Conservation (phyloP, 2,329 filamentous ascomycete species). For the Furcasterigmium furcatum region DNA sequence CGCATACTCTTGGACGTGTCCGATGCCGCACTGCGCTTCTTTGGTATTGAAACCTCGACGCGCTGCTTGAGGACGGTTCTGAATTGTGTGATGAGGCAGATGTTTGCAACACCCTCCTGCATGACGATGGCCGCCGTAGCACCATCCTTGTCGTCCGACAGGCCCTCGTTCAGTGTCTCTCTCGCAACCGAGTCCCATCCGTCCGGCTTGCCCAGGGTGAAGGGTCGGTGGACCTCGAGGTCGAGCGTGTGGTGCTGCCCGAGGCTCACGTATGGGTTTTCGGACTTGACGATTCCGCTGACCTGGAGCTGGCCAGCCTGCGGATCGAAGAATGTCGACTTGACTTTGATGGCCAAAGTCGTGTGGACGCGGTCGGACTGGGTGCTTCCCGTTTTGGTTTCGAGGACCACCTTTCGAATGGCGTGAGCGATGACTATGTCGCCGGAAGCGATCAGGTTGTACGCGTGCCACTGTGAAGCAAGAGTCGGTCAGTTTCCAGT, state of each 20-base stretch:
- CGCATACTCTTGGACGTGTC: slow-evolving; percentile 70
- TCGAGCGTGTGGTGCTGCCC: slow-evolving; percentile 65
- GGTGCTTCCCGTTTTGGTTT: slow-evolving; percentile 43
- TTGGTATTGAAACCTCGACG: slow-evolving; percentile 64
- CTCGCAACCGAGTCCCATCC: slow-evolving; percentile 85
- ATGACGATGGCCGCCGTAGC: slow-evolving; percentile 89
- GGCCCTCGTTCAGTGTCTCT: slow-evolving; percentile 73
- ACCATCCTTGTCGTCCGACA: slow-evolving; percentile 74
- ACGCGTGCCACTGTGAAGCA: slow-evolving; percentile 51
- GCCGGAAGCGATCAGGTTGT: slow-evolving; percentile 54
- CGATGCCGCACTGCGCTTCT: slow-evolving; percentile 61
- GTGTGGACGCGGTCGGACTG: slow-evolving; percentile 50
- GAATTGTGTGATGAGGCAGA: slow-evolving; percentile 78
- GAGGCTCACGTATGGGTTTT: slow-evolving; percentile 49
- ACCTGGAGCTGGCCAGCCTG: slow-evolving; percentile 52
- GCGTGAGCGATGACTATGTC: slow-evolving; percentile 54
- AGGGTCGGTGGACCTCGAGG: slow-evolving; percentile 82
- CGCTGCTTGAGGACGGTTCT: slow-evolving; percentile 72
- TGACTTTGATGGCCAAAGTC: slow-evolving; percentile 54
- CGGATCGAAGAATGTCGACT: slow-evolving; percentile 57
- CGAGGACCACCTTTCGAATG: slow-evolving; percentile 49
- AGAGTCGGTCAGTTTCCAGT: background rate
- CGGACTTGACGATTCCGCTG: slow-evolving; percentile 48
- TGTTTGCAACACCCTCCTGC: slow-evolving; percentile 83
- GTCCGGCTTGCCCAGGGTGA: slow-evolving; percentile 79